Evolutionary conservation across 192 early-diverging fungal genomes (phyloP).

Genomic region (Entomortierella parvispora): DNA sequence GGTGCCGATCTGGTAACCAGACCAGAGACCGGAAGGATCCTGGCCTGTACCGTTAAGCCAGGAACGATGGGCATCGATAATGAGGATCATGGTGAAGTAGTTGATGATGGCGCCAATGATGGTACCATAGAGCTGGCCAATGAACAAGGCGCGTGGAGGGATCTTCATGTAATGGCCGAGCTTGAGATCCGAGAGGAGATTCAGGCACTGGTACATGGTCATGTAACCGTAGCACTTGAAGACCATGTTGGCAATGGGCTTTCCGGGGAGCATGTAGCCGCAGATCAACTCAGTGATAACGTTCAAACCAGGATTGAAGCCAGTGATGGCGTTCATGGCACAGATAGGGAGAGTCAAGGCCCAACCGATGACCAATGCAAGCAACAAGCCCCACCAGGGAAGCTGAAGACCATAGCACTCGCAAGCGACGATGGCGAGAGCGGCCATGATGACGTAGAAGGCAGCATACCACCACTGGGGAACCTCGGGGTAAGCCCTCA

Average conservation of each 20-base stretch:
- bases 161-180: conserved; percentile 81
- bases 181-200: conserved; percentile 77
- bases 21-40: conserved; percentile 55
- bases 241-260: conserved; percentile 56
- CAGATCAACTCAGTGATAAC: conserved; percentile 66
- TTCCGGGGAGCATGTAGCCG: conserved; percentile 64
- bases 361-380: conserved; percentile 49
- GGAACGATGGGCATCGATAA: conserved; percentile 27
- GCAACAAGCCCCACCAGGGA: conserved; percentile 58
- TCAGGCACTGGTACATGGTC: conserved; percentile 76
- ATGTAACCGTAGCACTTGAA: conserved; percentile 66
- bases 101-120: conserved; percentile 53
- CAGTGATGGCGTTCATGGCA: conserved; percentile 61
- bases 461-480: conserved; percentile 59
- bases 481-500: conserved; percentile 66
- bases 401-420: conserved; percentile 32
- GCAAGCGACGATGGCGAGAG: conserved; percentile 38
- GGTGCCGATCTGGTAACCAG: conserved; percentile 50
- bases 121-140: conserved; percentile 69
- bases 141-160: conserved; percentile 69
- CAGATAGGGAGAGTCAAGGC: conserved; percentile 64
- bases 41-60: conserved; percentile 19
- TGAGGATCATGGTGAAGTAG: conserved; percentile 46
- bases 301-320: conserved; percentile 56
- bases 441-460: conserved; percentile 51